phyloP scores from a whole-genome alignment of 169 alveolate genomes.

The Babesia bigemina region DNA sequence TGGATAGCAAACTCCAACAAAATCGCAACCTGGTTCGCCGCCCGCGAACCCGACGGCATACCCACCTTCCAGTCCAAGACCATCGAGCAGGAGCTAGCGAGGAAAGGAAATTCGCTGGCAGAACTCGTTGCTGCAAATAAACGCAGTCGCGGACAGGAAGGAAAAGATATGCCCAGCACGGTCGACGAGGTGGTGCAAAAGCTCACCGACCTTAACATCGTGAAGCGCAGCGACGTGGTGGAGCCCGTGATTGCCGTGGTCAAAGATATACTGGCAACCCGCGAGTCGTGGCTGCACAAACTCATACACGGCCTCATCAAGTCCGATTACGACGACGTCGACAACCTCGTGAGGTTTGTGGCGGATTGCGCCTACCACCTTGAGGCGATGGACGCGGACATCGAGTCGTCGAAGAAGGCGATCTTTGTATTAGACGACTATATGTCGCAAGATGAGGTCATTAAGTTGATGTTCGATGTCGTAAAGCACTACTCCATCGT shows the following conservation, averaged over 20 bases:
- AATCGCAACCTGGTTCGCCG: conserved; percentile 6
- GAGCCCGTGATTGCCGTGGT: conserved; percentile 32
- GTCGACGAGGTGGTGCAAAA: conserved; percentile 27
- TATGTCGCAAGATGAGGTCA: conserved; percentile 19
- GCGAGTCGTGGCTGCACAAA: conserved; percentile 26
- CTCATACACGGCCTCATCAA: conserved; percentile 8
- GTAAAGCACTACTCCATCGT: conserved; percentile 46
- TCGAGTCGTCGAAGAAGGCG: neutral
- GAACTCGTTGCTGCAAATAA: neutral
- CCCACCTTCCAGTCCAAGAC: conserved; percentile 14
- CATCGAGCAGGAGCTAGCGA: conserved; percentile 10
- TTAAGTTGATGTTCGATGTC: conserved; percentile 31
- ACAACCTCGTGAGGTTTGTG: conserved; percentile 18
- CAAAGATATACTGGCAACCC: conserved; percentile 19
- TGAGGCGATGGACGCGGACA: conserved; percentile 12
- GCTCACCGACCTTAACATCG: conserved; percentile 16
- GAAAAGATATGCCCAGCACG: neutral
- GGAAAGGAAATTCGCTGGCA: neutral
- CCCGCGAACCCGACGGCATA: conserved; percentile 16
- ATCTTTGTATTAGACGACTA: conserved; percentile 5
- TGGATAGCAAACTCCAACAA: conserved; percentile 57
- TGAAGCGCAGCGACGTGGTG: conserved; percentile 22
- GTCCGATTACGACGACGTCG: conserved; percentile 1
- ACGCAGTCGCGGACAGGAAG: neutral
- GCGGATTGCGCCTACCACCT: conserved; percentile 43